These are phyloP conservation scores for Zygoascus tannicola DNA, from an alignment of 805 yeast species.

Conservation along the genomic window DNA sequence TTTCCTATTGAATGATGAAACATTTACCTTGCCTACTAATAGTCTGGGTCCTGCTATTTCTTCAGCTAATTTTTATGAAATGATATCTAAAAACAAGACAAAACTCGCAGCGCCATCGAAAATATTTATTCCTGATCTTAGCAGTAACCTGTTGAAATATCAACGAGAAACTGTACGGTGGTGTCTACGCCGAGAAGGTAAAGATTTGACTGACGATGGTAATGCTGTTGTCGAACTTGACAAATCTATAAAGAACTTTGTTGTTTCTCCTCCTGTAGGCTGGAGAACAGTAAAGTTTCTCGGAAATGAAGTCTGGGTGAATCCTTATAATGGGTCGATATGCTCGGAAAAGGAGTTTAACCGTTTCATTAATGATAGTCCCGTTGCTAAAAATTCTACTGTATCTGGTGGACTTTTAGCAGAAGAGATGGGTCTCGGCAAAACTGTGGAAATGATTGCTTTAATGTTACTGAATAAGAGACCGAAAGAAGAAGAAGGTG, in stretches of 20 bases:
- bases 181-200: constrained; percentile 31
- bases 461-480: constrained; percentile 56
- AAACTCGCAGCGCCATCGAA: constrained; percentile 1
- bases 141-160: constrained; percentile 21
- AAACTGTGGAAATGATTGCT: constrained; percentile 77
- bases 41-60: constrained; percentile 6
- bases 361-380: constrained; percentile 1
- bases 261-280: constrained; percentile 21
- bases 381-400: not conserved
- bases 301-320: constrained; percentile 17
- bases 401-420: constrained; percentile 53
- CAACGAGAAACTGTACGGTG: constrained; percentile 31
- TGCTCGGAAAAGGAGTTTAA: constrained; percentile 9
- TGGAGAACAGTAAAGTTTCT: constrained; percentile 12
- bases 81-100: constrained; percentile 7
- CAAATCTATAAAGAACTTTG: constrained; percentile 12
- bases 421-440: constrained; percentile 97
- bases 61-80: constrained; percentile 10
- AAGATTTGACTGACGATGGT: constrained; percentile 9
- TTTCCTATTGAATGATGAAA: constrained; percentile 5
- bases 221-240: constrained; percentile 17
- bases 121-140: constrained; percentile 1
- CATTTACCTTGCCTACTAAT: constrained; percentile 4
- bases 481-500: constrained; percentile 17
- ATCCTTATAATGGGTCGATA: constrained; percentile 19